Evolutionary conservation across 768 basidiomycete species (phyloP).

Genomic region (Tubosaeta sp.): DNA sequence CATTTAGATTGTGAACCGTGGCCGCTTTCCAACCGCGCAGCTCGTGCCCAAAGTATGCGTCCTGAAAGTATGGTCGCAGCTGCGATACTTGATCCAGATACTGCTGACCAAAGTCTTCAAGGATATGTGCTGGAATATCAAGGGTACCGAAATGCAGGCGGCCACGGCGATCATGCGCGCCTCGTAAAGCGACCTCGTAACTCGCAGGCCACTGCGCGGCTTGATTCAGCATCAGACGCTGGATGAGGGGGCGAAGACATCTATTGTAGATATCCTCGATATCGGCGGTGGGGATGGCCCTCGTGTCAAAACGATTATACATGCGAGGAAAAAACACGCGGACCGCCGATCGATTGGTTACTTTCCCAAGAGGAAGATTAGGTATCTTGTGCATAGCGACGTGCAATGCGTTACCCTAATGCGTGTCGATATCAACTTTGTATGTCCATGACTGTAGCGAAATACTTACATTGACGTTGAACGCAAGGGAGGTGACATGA

Average conservation of each 20-base stretch:
- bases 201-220: conserved; percentile 2
- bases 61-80: neutral
- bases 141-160: neutral
- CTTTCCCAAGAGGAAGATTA: conserved; percentile 7
- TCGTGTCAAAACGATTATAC: neutral
- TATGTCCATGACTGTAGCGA: neutral
- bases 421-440: no score
- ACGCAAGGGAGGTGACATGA: neutral
- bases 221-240: conserved; percentile 1
- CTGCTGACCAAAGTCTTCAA: neutral
- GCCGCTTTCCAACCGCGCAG: conserved; percentile 1
- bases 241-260: neutral
- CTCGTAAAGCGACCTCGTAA: neutral
- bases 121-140: neutral
- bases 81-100: neutral
- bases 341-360: neutral
- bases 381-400: conserved; percentile 2
- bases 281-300: neutral
- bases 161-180: neutral
- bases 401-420: neutral
- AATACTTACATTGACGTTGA: neutral
- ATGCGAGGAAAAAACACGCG: conserved; percentile 4
- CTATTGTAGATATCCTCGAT: conserved; percentile 2
- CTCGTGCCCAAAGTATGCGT: conserved; percentile 7
- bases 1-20: neutral